Evolutionary conservation across 257 asterid species (phyloP), one percentile per base, ranked within the genome.

Genomic region (Solanum chiquidenum): DNA sequence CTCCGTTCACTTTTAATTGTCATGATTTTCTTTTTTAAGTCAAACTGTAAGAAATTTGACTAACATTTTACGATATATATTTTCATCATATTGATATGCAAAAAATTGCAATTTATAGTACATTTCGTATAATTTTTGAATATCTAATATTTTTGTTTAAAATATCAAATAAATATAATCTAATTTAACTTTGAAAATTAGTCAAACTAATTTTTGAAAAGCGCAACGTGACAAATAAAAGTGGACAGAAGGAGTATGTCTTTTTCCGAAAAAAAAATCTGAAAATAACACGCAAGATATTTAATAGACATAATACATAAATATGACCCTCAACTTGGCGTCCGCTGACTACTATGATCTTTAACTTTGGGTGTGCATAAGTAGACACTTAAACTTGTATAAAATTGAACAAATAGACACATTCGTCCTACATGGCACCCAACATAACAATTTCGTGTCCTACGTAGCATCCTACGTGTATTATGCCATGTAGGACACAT

Each of bases 11-110:
- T 2, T 52, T 52, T 52, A 52, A 52, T 18, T 52, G 62, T 0
- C 23, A 52, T 52, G 0, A 2, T 52, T 52, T 18, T 16, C 0
- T 0, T 52, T 52, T 52, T 52, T 18, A 52, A 52, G n/a, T 52
- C 0, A 18, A 18, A 18, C 0, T 18, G 0, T 52, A 18, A 52
- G 1, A 52, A 52, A 0, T 18, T 52, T 52, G 1, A 52, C 0
- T 18, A 52, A 52, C 10, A 6, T 52, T 6, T 4, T 42, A 10
- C 20, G 0, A 49, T 49, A 14, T 49, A 14, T 49, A 6, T 20
- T 55, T 55, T 55, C 4, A 55, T 18, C n/a, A 55, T 18, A 55
- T 6, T 1, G n/a, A 55, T 55, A 55, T 49, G 60, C 21, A 49
- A 20, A 55, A 18, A 18, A 0, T 55, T 55, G 2, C 2, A 55